phyloP scores from a whole-genome alignment of 2,329 filamentous ascomycete genomes.

The Tolypocladium sp. region DNA sequence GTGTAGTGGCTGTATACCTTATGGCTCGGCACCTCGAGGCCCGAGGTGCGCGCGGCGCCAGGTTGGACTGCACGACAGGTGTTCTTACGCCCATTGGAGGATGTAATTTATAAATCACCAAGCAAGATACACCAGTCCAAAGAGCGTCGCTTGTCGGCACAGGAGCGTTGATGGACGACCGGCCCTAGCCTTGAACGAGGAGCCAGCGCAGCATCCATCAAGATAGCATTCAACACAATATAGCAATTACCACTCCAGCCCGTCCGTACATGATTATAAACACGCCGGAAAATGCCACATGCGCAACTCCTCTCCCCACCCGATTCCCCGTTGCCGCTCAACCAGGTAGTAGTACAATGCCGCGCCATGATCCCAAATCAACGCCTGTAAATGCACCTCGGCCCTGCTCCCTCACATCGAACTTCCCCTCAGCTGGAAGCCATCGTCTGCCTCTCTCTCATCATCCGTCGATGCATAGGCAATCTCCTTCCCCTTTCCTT shows the following conservation, averaged over 20 bases:
- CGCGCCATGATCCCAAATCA: not conserved
- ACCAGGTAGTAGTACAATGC: not conserved
- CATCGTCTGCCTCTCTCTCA: constrained; percentile 20
- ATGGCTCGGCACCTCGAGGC: too few relatives aligned
- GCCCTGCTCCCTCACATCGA: constrained; percentile 24
- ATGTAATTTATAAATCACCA: too few relatives aligned
- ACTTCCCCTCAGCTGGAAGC: constrained; percentile 25
- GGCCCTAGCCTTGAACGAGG: not conserved
- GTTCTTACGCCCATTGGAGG: too few relatives aligned
- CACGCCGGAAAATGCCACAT: not conserved
- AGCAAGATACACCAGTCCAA: not conserved
- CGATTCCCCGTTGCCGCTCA: not conserved
- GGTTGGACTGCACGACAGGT: too few relatives aligned
- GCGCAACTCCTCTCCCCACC: not conserved
- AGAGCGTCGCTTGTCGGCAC: not conserved
- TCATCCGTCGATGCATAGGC: constrained; percentile 26
- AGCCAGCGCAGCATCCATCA: not conserved
- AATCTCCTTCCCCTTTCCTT: constrained; percentile 41
- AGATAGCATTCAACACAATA: not conserved
- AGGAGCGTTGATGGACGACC: not conserved
- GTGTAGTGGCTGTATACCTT: constrained; percentile 14
- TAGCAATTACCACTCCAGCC: not conserved
- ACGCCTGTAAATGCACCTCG: not conserved
- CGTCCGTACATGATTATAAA: not conserved
- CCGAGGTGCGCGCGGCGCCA: too few relatives aligned